Conservation (phyloP, 257 asterid species). For the Nicotiana noctiflora region DNA sequence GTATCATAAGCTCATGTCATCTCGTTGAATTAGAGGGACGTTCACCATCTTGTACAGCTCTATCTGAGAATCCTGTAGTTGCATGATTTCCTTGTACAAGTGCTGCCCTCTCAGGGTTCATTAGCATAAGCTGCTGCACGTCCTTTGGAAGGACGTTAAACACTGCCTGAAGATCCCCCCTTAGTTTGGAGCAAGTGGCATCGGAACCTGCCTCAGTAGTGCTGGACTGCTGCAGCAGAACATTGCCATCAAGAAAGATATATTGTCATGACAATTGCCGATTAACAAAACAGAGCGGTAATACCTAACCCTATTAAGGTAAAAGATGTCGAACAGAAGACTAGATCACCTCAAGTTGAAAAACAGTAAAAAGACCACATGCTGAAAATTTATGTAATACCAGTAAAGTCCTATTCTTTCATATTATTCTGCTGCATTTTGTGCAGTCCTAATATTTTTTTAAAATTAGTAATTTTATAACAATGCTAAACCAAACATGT, state of each 20-base stretch:
- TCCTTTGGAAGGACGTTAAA: conserved; percentile 69
- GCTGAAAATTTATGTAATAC: not conserved
- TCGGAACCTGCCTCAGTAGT: conserved; percentile 44
- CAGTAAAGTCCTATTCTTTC: not conserved
- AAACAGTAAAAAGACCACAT: not conserved
- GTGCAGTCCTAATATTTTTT: too few relatives aligned
- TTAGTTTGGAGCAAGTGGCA: conserved; percentile 60
- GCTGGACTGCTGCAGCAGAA: conserved; percentile 45
- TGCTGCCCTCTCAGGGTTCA: conserved; percentile 70
- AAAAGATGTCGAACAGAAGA: not conserved
- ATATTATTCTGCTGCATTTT: not conserved
- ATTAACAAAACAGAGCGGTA: not conserved
- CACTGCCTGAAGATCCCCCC: conserved; percentile 66
- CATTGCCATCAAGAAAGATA: conserved; percentile 7
- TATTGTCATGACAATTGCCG: not conserved
- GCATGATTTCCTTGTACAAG: conserved; percentile 41
- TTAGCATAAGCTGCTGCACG: conserved; percentile 72
- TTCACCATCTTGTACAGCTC: conserved; percentile 14
- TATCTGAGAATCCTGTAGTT: conserved; percentile 16
- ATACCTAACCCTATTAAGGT: not conserved
- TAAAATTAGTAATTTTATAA: not conserved
- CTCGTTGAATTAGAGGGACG: conserved; percentile 26
- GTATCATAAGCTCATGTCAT: conserved; percentile 22
- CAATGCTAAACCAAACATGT: not conserved
- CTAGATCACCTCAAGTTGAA: not conserved